These are phyloP conservation scores for Letharia lupina DNA, from an alignment of 495 filamentous ascomycete species.

Conservation along the genomic window DNA sequence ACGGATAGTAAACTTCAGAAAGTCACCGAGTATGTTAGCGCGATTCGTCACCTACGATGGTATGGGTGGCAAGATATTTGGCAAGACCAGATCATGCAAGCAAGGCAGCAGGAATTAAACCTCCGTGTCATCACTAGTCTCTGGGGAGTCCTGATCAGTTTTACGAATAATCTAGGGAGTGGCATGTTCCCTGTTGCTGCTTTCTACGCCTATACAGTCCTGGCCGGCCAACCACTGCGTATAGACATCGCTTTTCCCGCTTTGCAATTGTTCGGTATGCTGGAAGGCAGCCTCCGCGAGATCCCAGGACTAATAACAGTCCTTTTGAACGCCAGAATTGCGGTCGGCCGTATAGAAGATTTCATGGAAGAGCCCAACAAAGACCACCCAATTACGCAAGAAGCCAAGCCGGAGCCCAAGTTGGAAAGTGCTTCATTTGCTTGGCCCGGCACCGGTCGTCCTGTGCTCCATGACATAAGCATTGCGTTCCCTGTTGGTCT, in stretches of 20 bases:
- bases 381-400: constrained; percentile 33
- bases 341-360: constrained; percentile 66
- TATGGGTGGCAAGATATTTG: constrained; percentile 81
- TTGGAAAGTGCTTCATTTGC: constrained; percentile 61
- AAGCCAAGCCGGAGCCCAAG: constrained; percentile 27
- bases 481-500: constrained; percentile 55
- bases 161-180: constrained; percentile 55
- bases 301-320: constrained; percentile 62
- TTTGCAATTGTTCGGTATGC: constrained; percentile 64
- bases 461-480: constrained; percentile 55
- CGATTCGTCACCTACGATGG: constrained; percentile 77
- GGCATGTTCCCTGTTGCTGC: constrained; percentile 69
- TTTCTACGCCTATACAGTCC: constrained; percentile 66
- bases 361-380: constrained; percentile 83
- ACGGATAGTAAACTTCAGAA: constrained; percentile 67
- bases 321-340: constrained; percentile 64
- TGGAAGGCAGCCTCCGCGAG: constrained; percentile 60
- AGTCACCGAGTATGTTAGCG: constrained; percentile 71
- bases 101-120: constrained; percentile 57
- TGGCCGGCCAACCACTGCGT: constrained; percentile 53
- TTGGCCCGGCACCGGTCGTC: constrained; percentile 58
- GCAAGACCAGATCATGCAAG: constrained; percentile 63
- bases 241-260: constrained; percentile 79
- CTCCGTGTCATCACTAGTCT: constrained; percentile 56
- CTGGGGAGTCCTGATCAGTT: constrained; percentile 48